Conservation (phyloP, 306 rosid species). For the Aeschynomene evenia region DNA sequence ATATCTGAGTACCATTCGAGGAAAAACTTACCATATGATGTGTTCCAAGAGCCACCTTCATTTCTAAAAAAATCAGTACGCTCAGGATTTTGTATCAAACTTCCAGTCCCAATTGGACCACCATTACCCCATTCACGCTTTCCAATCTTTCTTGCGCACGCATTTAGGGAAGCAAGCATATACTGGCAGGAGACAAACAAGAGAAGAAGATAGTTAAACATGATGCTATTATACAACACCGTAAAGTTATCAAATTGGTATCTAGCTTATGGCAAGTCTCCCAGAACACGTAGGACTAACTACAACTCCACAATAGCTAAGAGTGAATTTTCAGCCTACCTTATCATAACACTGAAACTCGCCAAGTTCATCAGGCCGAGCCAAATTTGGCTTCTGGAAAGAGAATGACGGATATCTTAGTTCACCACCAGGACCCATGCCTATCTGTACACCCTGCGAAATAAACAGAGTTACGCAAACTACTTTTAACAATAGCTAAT, state of each 20-base stretch:
- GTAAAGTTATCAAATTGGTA: neutral
- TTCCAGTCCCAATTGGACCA: constrained; percentile 62
- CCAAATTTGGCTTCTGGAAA: constrained; percentile 46
- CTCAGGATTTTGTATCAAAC: constrained; percentile 40
- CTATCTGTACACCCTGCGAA: constrained; percentile 80
- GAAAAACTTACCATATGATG: constrained; percentile 67
- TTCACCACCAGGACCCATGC: constrained; percentile 96
- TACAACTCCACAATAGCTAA: constrained; percentile 22
- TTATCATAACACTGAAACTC: constrained; percentile 94
- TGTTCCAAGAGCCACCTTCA: constrained; percentile 60
- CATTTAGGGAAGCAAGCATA: constrained; percentile 80
- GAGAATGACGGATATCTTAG: constrained; percentile 77
- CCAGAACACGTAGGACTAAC: constrained; percentile 17
- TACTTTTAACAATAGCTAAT: constrained; percentile 18
- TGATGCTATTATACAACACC: constrained; percentile 3
- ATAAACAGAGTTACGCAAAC: constrained; percentile 22
- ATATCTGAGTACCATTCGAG: constrained; percentile 85
- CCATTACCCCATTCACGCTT: constrained; percentile 79
- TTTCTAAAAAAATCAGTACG: constrained; percentile 55
- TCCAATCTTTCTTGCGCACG: constrained; percentile 69
- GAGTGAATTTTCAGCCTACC: constrained; percentile 44
- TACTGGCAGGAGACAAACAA: constrained; percentile 48
- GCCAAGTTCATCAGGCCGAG: constrained; percentile 61
- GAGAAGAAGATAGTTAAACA: constrained; percentile 17
- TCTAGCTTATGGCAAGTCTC: neutral